Conservation (phyloP, 805 yeast species). For the Candida endomychidarum region DNA sequence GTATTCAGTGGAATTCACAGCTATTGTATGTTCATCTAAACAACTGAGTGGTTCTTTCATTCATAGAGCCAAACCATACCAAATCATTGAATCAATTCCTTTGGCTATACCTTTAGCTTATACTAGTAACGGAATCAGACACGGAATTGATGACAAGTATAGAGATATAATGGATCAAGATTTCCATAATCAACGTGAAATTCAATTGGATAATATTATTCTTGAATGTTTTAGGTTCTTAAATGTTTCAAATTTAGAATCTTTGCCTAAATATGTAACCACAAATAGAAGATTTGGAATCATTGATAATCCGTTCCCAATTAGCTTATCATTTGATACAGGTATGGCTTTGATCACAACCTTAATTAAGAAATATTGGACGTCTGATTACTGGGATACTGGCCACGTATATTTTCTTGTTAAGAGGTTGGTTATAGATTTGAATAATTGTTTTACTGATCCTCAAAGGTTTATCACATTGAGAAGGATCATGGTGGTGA, state of each 20-base stretch:
- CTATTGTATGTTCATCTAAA: neutral
- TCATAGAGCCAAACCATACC: neutral
- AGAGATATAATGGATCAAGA: neutral
- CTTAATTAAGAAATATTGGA: neutral
- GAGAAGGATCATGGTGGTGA: conserved; percentile 11
- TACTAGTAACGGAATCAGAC: conserved; percentile 37
- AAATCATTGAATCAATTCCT: conserved; percentile 14
- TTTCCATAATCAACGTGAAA: neutral
- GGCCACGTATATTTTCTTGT: conserved; percentile 11
- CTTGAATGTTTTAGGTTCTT: conserved; percentile 3
- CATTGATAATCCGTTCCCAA: neutral
- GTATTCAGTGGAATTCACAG: conserved; percentile 1
- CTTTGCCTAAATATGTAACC: neutral
- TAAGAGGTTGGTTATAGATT: conserved; percentile 9
- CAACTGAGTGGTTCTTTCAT: neutral
- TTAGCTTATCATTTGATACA: conserved; percentile 7
- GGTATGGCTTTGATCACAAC: conserved; percentile 8
- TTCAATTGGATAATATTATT: conserved; percentile 3
- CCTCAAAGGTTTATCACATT: conserved; percentile 6
- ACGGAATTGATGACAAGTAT: conserved; percentile 20
- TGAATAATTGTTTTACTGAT: conserved; percentile 8
- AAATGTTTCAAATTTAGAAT: conserved; percentile 1
- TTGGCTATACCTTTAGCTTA: conserved; percentile 46
- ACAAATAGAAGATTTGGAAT: neutral
- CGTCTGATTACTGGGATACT: conserved; percentile 10